These are phyloP conservation scores for Colletotrichum tamarilloi DNA, from an alignment of 2,329 filamentous ascomycete species.

Conservation along the genomic window DNA sequence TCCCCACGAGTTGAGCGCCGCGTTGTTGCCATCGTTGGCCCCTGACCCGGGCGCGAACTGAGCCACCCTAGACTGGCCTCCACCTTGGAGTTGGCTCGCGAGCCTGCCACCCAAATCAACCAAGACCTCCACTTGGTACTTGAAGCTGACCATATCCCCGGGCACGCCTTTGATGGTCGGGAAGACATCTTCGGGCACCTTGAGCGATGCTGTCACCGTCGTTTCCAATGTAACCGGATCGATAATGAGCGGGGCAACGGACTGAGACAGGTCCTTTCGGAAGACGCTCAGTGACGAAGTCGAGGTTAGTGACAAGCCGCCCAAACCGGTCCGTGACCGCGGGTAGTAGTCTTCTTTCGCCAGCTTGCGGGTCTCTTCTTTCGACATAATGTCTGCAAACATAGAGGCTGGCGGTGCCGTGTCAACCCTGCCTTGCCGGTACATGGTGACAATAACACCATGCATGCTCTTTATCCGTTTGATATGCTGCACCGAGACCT, in stretches of 20 bases:
- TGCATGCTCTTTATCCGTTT: slow-evolving; percentile 91
- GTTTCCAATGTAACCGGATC: slow-evolving; percentile 83
- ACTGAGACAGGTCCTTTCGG: slow-evolving; percentile 92
- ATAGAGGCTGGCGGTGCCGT: slow-evolving; percentile 68
- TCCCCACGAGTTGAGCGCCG: slow-evolving; percentile 64
- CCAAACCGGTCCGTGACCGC: slow-evolving; percentile 86
- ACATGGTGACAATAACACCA: slow-evolving; percentile 92
- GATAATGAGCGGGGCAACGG: slow-evolving; percentile 88
- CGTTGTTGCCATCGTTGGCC: slow-evolving; percentile 52
- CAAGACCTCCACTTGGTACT: slow-evolving; percentile 92
- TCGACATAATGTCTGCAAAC: slow-evolving; percentile 63
- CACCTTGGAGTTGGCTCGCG: slow-evolving; percentile 75
- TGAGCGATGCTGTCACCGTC: slow-evolving; percentile 83
- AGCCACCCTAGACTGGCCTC: slow-evolving; percentile 63
- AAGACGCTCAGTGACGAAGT: slow-evolving; percentile 92
- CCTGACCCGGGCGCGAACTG: slow-evolving; percentile 41
- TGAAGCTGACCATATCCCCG: slow-evolving; percentile 94
- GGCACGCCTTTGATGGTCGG: slow-evolving; percentile 92
- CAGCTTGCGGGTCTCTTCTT: slow-evolving; percentile 73
- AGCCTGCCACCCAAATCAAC: slow-evolving; percentile 92
- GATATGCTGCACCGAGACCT: slow-evolving; percentile 86
- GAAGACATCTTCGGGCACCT: slow-evolving; percentile 90
- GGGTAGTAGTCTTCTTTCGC: slow-evolving; percentile 89
- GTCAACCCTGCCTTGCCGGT: slow-evolving; percentile 91
- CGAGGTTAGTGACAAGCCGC: slow-evolving; percentile 86